Evolutionary conservation across 352 stramenopile species (phyloP), one percentile per base, ranked within the genome.

Genomic region (Saprolegnia diclina): DNA sequence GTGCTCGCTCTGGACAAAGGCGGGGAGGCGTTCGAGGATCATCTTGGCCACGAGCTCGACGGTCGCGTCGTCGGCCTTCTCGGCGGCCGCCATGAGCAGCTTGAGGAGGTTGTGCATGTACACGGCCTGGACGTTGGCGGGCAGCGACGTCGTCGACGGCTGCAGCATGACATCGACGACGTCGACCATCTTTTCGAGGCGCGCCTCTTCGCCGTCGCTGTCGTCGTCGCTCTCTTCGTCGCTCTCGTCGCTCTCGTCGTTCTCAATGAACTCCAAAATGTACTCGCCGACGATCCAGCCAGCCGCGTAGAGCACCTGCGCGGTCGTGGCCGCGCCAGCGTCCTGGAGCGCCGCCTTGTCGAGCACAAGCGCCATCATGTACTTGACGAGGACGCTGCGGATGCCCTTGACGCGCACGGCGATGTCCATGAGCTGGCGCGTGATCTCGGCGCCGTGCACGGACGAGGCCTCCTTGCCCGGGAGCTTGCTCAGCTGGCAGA

Each of bases 221-320:
- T 95, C 87, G 22, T 94, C 81, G 16, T 88, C 87, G 3, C 86
- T 82, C 7, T 87, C 76, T 0, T 95, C 81, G 0, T 95, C 88
- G 0, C 89, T 83, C 16, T 91, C 84, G 3, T 87, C 76, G 6
- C 92, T 78, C 18, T 87, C 75, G 24, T 92, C 74, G 67, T 95
- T 86, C 64, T 97, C 89, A 24, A 93, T 72, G 71, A 90, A 94
- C 71, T 98, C 85, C 63, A 93, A 85, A 24, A 95, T 80, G 44
- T 99, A 99, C 79, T 99, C 97, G 52, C 97, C 97, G 0, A 97
- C 91, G 77, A 99, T 98, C 94, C 95, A 99, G 24, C 95, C 95
- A 13, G 96, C 91, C 4, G 96, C 96, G 65, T 90, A 95, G 52
- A 98, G 88, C 37, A 99, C 92, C 71, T 99, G 87, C 26, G 88